Base-by-base conservation (phyloP, 352 stramenopile species). In the Pythium phragmitis region DNA sequence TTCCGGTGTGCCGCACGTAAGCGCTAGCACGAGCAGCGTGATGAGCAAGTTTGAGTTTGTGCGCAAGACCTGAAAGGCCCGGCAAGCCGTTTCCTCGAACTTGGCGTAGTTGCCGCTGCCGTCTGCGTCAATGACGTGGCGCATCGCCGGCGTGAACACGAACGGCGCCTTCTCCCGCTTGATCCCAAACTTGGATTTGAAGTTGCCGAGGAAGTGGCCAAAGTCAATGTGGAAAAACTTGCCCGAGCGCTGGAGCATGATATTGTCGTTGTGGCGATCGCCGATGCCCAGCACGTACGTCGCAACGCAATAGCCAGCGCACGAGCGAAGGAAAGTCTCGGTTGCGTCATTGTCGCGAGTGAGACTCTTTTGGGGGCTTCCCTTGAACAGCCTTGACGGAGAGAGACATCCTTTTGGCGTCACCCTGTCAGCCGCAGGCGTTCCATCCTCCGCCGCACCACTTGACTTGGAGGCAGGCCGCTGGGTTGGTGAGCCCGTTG, bases 161-260 rank as follows among this genome's bases (percentile, higher is more conserved):
- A 98, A 98, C 34, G 87, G 87, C 1, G 89, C 83, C 26, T 85
- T 84, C 66, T 98, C 94, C 7, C 92, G 77, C 65, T 97, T 96
- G 43, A 97, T 81, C 9, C 94, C 94, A 14, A 96, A 60, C 62
- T 98, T 98, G 23, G 75, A 89, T 73, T 98, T 98, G 72, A 97
- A 98, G 51, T 98, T 96, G n/a, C 93, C 93, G 28, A 98, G 69
- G 54, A 98, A 98, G 65, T 98, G 94, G 1, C 96, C 95, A 67
- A 98, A 98, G 57, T 98, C 96, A 54, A 98, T 98, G 82, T 98
- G 96, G 73, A 98, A 98, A 23, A 98, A 85, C 62, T 96, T 96
- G 0, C 95, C 95, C 6, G 92, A 88, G 17, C 80, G 79, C 65
- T 96, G 96, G 48, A 98, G 72, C 96, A 98, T 98, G 54, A 98